Evolutionary conservation across 352 stramenopile genomes (phyloP), one percentile per base, ranked within the genome.

Genomic region (Globisporangium nunn): DNA sequence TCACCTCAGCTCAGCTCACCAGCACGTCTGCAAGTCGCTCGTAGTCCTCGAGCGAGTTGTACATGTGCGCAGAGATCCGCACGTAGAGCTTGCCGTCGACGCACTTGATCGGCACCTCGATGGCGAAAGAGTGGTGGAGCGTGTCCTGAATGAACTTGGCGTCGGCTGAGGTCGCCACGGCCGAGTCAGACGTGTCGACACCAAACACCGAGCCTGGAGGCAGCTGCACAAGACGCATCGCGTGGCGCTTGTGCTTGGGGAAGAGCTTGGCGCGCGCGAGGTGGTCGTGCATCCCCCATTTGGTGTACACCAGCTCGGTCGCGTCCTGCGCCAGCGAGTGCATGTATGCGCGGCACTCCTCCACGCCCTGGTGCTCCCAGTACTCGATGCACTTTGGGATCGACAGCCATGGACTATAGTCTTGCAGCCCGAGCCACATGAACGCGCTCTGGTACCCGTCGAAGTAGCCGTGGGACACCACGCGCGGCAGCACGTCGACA

Each of bases 91-190:
- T 62, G 0, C 77, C 84, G 35, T 92, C 74, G 17, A 98, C 69
- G 57, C 85, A 97, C 68, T 98, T 98, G 39, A 98, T 78, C 10
- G 94, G 94, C 45, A 96, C 90, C 78, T 98, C 94, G 48, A 98
- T 92, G 23, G 61, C 55, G 50, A 92, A 67, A 17, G 51, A 29
- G 18, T 74, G 59, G 67, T 97, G 93, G 18, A 98, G 71, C 57
- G 70, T 77, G 62, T 97, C 92, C 72, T 98, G 92, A 17, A 98
- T 74, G n/a, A 72, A 67, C 50, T 98, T 97, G 49, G 88, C 90
- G 65, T 97, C 81, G 2, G 71, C 75, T 0, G 89, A 97, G 10
- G 77, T 91, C 51, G 84, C 78, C 4, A 54, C 66, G 63, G 56
- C 31, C 53, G n/a, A 0, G 47, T 55, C 30, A 37, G 50, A 50